Evolutionary conservation across 805 yeast genomes (phyloP).

Genomic region (Schizosaccharomyces osmophilus): DNA sequence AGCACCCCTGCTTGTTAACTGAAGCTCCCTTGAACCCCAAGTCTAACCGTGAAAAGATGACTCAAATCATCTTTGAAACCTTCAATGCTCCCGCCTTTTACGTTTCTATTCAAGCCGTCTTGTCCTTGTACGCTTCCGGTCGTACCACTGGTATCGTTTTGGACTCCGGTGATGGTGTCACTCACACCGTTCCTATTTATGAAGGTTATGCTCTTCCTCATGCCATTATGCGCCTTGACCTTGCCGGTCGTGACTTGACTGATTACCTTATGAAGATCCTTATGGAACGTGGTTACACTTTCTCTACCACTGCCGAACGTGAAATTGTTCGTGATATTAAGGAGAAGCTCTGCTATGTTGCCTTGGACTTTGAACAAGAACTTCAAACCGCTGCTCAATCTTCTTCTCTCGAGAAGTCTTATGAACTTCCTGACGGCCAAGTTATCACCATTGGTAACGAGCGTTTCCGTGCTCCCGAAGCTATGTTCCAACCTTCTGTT

Average conservation of each 20-base stretch:
- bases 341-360: conserved; percentile 96
- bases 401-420: conserved; percentile 91
- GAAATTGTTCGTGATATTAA: conserved; percentile 96
- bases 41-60: conserved; percentile 99
- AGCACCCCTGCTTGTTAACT: conserved; percentile 95
- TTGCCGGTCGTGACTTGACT: conserved; percentile 98
- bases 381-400: conserved; percentile 97
- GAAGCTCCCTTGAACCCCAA: conserved; percentile 99
- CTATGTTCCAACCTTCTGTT: conserved; percentile 93
- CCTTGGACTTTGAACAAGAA: conserved; percentile 97
- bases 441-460: conserved; percentile 98
- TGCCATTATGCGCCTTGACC: conserved; percentile 93
- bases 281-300: conserved; percentile 95
- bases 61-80: conserved; percentile 96
- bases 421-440: conserved; percentile 98
- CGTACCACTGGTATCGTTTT: conserved; percentile 99
- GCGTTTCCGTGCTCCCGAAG: conserved; percentile 99
- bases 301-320: conserved; percentile 96
- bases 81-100: conserved; percentile 98
- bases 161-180: conserved; percentile 99
- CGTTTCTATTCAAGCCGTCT: conserved; percentile 95
- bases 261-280: conserved; percentile 96
- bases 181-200: conserved; percentile 98
- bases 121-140: conserved; percentile 95
- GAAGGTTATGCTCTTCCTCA: conserved; percentile 98